Percentiles rank a stretch among this genome's conserved stretches.
These are phyloP conservation scores for Gentiana straminea DNA, from an alignment of 257 asterid genomes.

Conservation along the genomic window DNA sequence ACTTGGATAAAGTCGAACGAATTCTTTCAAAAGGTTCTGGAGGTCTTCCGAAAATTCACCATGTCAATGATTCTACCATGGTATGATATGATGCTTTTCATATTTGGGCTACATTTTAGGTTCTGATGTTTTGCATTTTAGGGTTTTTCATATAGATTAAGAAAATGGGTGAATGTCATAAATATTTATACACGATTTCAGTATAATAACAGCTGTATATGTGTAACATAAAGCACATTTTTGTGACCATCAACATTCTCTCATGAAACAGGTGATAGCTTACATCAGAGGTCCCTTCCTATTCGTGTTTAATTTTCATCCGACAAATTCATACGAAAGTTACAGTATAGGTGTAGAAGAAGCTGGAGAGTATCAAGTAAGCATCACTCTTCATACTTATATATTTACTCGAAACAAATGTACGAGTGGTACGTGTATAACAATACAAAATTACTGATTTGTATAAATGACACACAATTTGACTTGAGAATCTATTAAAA, in stretches of 20 bases:
- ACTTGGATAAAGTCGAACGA: slow-evolving; percentile 56
- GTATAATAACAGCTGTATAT: not conserved
- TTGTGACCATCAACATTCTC: not conserved
- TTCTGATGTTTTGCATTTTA: not conserved
- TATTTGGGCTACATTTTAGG: not conserved
- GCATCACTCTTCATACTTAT: slow-evolving; percentile 15
- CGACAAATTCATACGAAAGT: slow-evolving; percentile 49
- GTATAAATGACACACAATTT: too few relatives aligned
- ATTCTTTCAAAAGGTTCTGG: slow-evolving; percentile 57
- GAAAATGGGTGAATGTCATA: too few relatives aligned
- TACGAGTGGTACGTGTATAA: too few relatives aligned
- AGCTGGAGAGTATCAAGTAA: slow-evolving; percentile 97
- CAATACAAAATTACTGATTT: too few relatives aligned
- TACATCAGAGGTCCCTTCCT: slow-evolving; percentile 79
- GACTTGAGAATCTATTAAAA: too few relatives aligned
- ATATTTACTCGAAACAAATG: too few relatives aligned
- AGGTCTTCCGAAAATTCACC: slow-evolving; percentile 81
- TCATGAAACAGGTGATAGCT: slow-evolving; percentile 64
- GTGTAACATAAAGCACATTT: not conserved
- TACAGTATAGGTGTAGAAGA: slow-evolving; percentile 84
- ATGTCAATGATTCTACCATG: slow-evolving; percentile 67
- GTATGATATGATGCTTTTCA: slow-evolving; percentile 21
- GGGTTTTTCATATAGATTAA: not conserved
- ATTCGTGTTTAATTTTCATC: slow-evolving; percentile 82
- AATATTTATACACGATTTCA: not conserved